phyloP scores from a whole-genome alignment of 495 filamentous ascomycete species.

The Tirmania nivea region DNA sequence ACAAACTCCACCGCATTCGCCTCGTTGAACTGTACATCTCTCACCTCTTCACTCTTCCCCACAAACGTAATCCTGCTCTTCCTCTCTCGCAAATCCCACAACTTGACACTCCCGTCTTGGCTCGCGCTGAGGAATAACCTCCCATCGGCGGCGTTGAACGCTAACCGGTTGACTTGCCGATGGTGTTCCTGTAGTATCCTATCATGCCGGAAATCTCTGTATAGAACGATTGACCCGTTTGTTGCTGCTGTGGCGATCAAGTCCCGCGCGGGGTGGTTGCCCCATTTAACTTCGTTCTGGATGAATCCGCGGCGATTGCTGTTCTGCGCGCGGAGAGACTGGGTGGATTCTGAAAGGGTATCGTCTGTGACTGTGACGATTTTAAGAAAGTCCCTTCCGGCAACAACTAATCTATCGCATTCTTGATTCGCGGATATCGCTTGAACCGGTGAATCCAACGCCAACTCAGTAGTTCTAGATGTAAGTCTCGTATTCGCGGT shows the following conservation, averaged over 20 bases:
- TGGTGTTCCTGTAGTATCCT: slow-evolving; percentile 39
- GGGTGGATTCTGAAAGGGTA: too few relatives aligned
- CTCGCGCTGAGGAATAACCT: slow-evolving; percentile 67
- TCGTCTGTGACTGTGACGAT: too few relatives aligned
- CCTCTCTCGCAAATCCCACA: slow-evolving; percentile 48
- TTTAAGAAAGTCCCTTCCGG: too few relatives aligned
- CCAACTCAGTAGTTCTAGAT: too few relatives aligned
- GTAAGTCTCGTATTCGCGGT: too few relatives aligned
- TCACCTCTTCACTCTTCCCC: slow-evolving; percentile 55
- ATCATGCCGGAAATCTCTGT: slow-evolving; percentile 20
- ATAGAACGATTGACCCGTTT: slow-evolving; percentile 50
- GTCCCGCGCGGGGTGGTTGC: slow-evolving; percentile 24
- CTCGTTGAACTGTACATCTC: slow-evolving; percentile 32
- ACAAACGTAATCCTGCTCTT: slow-evolving; percentile 35
- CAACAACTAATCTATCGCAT: too few relatives aligned
- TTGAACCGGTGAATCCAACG: too few relatives aligned
- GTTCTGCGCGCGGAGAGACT: too few relatives aligned
- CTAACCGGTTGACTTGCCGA: slow-evolving; percentile 77
- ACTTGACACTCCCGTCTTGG: slow-evolving; percentile 73
- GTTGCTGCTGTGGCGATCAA: slow-evolving; percentile 50
- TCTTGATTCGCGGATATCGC: too few relatives aligned
- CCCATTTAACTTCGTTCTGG: slow-evolving; percentile 47
- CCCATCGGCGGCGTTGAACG: slow-evolving; percentile 65
- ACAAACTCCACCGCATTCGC: slow-evolving; percentile 65
- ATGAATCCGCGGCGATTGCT: not conserved